Evolutionary conservation across 768 basidiomycete genomes (phyloP).

Genomic region (Pseudohyphozyma bogoriensis): DNA sequence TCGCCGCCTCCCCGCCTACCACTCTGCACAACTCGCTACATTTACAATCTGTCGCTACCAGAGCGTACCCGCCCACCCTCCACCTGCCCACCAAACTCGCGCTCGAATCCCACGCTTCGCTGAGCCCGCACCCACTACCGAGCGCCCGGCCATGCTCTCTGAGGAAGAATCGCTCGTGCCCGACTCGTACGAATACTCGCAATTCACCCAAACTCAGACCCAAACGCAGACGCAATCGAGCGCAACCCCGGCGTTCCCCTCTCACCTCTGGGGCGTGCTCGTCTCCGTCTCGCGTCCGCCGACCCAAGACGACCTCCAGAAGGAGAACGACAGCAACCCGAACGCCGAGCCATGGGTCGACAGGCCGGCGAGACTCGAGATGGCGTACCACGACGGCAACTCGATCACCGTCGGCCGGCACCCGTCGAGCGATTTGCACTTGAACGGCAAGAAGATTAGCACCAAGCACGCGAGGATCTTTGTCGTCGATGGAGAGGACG

Average conservation of each 20-base stretch:
- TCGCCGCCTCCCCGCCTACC: too few species aligned
- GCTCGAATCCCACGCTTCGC: too few species aligned
- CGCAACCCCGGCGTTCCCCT: not conserved
- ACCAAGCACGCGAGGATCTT: constrained; percentile 15
- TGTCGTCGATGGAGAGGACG: not conserved
- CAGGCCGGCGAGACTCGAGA: constrained; percentile 11
- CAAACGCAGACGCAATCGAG: constrained; percentile 9
- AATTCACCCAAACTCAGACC: constrained; percentile 16
- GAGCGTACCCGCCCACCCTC: too few species aligned
- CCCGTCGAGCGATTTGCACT: constrained; percentile 10
- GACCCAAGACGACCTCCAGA: too few species aligned
- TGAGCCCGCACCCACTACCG: too few species aligned
- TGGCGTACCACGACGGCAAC: not conserved
- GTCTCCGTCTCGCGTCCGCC: not conserved
- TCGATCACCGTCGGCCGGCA: constrained; percentile 14
- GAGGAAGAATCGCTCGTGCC: not conserved
- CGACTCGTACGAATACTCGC: not conserved
- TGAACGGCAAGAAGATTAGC: constrained; percentile 17
- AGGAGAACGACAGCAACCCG: not conserved
- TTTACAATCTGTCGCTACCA: too few species aligned
- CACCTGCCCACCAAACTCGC: too few species aligned
- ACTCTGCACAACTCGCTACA: too few species aligned
- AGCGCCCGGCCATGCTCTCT: too few species aligned
- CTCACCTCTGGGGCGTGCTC: constrained; percentile 10
- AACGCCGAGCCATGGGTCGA: not conserved